Conservation (phyloP, 805 yeast genomes). For the Teunomyces tritomae region DNA sequence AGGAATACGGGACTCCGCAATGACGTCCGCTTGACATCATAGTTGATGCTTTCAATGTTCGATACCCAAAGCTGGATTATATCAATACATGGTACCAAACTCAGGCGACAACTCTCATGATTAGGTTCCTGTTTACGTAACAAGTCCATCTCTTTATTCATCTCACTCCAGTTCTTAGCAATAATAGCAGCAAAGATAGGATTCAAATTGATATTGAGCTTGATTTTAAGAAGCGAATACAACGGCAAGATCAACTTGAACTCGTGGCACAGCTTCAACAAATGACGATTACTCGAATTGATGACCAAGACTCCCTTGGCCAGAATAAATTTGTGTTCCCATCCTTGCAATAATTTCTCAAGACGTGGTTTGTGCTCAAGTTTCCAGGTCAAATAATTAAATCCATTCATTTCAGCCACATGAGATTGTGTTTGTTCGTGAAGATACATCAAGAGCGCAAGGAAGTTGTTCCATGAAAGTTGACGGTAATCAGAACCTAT, state of each 20-base stretch:
- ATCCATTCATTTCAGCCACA: slow-evolving; percentile 30
- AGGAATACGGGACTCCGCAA: slow-evolving; percentile 75
- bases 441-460: slow-evolving; percentile 59
- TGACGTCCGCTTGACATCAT: slow-evolving; percentile 62
- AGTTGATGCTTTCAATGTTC: slow-evolving; percentile 53
- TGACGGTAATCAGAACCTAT: slow-evolving; percentile 25
- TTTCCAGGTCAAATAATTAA: slow-evolving; percentile 62
- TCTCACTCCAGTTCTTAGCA: slow-evolving; percentile 63
- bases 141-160: slow-evolving; percentile 52
- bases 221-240: slow-evolving; percentile 62
- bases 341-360: slow-evolving; percentile 55
- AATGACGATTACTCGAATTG: slow-evolving; percentile 46
- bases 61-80: slow-evolving; percentile 70
- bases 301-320: slow-evolving; percentile 64
- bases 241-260: slow-evolving; percentile 66
- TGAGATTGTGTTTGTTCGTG: slow-evolving; percentile 65
- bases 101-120: slow-evolving; percentile 38
- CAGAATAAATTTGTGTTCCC: slow-evolving; percentile 63
- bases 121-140: slow-evolving; percentile 59
- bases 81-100: slow-evolving; percentile 38
- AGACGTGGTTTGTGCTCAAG: slow-evolving; percentile 58
- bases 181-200: slow-evolving; percentile 61
- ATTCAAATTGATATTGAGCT: slow-evolving; percentile 59
- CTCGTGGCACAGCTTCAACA: slow-evolving; percentile 52
- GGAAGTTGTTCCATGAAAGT: slow-evolving; percentile 47